Evolutionary conservation across 768 basidiomycete species (phyloP).

Genomic region (Lanmaoa pseudosensibilis): DNA sequence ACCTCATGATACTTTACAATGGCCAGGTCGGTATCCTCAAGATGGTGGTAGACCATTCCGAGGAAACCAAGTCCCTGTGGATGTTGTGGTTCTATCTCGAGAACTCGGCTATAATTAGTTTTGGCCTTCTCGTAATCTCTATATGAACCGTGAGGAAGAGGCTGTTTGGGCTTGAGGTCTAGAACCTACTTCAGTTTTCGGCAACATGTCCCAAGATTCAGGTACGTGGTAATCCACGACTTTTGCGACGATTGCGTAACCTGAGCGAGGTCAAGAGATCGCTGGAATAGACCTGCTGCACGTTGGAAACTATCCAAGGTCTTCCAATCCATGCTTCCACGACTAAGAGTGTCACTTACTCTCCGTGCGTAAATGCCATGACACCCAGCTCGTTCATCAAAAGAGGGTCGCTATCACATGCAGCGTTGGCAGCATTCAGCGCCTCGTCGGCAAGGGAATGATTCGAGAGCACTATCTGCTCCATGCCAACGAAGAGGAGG

Average conservation of each 20-base stretch:
- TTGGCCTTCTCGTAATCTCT: conserved; percentile 66
- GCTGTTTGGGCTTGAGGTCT: not conserved
- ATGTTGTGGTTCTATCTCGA: conserved; percentile 85
- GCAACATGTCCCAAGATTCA: conserved; percentile 90
- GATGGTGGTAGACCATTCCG: conserved; percentile 83
- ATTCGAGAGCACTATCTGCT: conserved; percentile 90
- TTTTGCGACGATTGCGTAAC: conserved; percentile 82
- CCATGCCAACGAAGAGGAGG: conserved; percentile 96
- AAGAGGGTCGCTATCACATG: conserved; percentile 88
- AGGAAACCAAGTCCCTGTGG: conserved; percentile 81
- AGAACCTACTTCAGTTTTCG: conserved; percentile 71
- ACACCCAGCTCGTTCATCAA: conserved; percentile 92
- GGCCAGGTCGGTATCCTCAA: conserved; percentile 71
- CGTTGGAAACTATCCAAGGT: conserved; percentile 61
- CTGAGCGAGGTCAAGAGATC: conserved; percentile 77
- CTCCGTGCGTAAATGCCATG: conserved; percentile 82
- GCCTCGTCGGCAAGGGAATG: conserved; percentile 83
- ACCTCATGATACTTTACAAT: conserved; percentile 95
- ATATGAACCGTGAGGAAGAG: conserved; percentile 11
- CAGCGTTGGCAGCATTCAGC: conserved; percentile 71
- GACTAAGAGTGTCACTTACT: conserved; percentile 48
- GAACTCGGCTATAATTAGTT: conserved; percentile 69
- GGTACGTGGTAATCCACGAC: conserved; percentile 86
- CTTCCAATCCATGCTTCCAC: not conserved
- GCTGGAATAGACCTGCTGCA: conserved; percentile 70